Percentiles rank a stretch among this genome's conserved stretches.
These are phyloP conservation scores for Paecilomyces formosus DNA, from an alignment of 2,329 filamentous ascomycete genomes.

Conservation along the genomic window DNA sequence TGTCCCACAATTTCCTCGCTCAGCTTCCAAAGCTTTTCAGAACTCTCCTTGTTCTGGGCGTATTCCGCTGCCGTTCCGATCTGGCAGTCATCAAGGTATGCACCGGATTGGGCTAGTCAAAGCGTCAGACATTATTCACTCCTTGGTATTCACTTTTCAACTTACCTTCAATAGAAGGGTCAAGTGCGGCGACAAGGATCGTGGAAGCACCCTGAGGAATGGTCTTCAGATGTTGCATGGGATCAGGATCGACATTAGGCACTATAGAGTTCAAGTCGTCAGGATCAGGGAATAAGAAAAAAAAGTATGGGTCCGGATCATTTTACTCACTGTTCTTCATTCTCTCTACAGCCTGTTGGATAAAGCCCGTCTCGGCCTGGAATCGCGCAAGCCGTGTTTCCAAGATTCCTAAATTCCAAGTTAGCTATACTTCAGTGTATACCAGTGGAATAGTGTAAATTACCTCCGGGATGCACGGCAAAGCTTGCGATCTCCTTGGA, in stretches of 20 bases:
- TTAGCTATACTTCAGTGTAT: background rate
- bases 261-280: background rate
- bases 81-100: conserved; percentile 26
- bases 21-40: conserved; percentile 31
- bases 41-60: conserved; percentile 24
- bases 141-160: background rate
- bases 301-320: too few relatives aligned
- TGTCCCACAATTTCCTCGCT: conserved; percentile 31
- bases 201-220: conserved; percentile 35
- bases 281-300: background rate
- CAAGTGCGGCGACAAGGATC: conserved; percentile 34
- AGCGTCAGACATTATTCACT: conserved; percentile 11
- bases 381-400: background rate
- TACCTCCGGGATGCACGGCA: conserved; percentile 28
- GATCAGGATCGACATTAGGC: conserved; percentile 10
- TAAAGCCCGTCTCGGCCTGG: background rate
- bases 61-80: conserved; percentile 17
- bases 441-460: background rate
- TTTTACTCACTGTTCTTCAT: background rate
- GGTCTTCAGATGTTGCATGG: conserved; percentile 22
- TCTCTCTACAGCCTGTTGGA: background rate
- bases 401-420: background rate
- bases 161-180: conserved; percentile 26
- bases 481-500: conserved; percentile 22
- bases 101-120: conserved; percentile 3